A percentile compares a stretch with the other conserved stretches of the same genome.
phyloP scores from a whole-genome alignment of 176 grass and related monocot genomes.

The Zoysia pacifica region DNA sequence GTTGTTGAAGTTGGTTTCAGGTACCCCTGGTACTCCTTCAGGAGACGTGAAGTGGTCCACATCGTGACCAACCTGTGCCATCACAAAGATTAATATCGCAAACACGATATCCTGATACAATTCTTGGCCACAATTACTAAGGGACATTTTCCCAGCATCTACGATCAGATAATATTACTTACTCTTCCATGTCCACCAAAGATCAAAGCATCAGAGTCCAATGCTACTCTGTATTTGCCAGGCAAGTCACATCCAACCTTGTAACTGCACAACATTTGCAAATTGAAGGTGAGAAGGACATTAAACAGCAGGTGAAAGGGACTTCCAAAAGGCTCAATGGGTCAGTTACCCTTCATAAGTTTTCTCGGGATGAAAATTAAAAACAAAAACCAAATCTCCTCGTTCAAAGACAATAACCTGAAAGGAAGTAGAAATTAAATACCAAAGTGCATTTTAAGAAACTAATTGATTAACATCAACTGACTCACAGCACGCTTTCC shows the following conservation, averaged over 20 bases:
- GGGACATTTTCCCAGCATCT: background rate
- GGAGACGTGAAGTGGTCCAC: slow-evolving; percentile 84
- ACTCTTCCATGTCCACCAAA: slow-evolving; percentile 95
- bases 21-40: slow-evolving; percentile 84
- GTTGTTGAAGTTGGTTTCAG: slow-evolving; percentile 95
- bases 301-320: background rate
- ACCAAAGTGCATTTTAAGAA: slow-evolving; percentile 24
- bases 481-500: background rate
- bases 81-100: slow-evolving; percentile 20
- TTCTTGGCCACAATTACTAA: background rate
- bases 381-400: slow-evolving; percentile 90
- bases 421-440: slow-evolving; percentile 21
- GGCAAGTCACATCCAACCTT: slow-evolving; percentile 95
- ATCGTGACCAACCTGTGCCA: slow-evolving; percentile 69
- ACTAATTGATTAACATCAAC: slow-evolving; percentile 12
- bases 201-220: slow-evolving; percentile 83
- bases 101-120: slow-evolving; percentile 2
- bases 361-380: slow-evolving; percentile 93
- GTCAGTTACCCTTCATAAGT: slow-evolving; percentile 76
- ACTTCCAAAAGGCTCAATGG: slow-evolving; percentile 1
- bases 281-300: slow-evolving; percentile 17
- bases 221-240: slow-evolving; percentile 72
- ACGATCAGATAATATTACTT: slow-evolving; percentile 33
- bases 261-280: slow-evolving; percentile 54
- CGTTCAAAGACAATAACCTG: slow-evolving; percentile 97